Percentiles rank a stretch among this genome's conserved stretches.
Evolutionary conservation across 495 filamentous ascomycete genomes (phyloP).

Genomic region (Symbiotaphrina buchneri): DNA sequence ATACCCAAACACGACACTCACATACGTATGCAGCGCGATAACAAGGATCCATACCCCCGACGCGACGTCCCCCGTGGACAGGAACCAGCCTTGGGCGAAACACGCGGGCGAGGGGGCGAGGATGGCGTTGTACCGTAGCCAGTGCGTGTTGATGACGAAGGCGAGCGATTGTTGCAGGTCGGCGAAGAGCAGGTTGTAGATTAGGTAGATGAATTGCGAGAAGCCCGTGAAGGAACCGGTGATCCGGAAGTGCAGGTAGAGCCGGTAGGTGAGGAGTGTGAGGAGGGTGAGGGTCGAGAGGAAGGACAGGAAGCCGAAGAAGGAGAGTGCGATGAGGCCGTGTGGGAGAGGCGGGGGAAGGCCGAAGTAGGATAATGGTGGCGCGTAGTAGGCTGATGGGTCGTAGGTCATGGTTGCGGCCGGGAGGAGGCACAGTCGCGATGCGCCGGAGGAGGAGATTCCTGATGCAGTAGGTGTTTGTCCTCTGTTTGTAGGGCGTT

Average conservation of each 20-base stretch:
- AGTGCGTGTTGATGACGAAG: constrained; percentile 41
- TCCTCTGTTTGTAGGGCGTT: too few species aligned
- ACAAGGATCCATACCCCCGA: constrained; percentile 48
- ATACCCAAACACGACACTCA: constrained; percentile 33
- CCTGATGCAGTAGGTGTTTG: too few species aligned
- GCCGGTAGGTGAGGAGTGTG: constrained; percentile 8
- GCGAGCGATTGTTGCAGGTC: constrained; percentile 49
- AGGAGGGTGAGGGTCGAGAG: neutral
- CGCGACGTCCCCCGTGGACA: constrained; percentile 45
- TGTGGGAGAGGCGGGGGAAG: neutral
- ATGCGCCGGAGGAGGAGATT: too few species aligned
- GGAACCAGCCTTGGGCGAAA: constrained; percentile 47
- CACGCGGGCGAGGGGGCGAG: constrained; percentile 28
- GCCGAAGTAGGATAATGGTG: too few species aligned
- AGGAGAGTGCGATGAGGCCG: neutral
- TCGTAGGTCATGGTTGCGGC: too few species aligned
- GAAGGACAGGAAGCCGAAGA: neutral
- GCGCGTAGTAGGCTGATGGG: too few species aligned
- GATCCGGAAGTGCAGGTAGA: constrained; percentile 12
- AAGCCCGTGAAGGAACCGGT: constrained; percentile 16
- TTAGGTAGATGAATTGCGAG: constrained; percentile 55
- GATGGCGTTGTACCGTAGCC: constrained; percentile 32
- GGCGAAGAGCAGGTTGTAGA: constrained; percentile 52
- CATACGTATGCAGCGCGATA: constrained; percentile 48
- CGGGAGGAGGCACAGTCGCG: too few species aligned